Evolutionary conservation across 768 basidiomycete species (phyloP).

Genomic region (Nidularia sp.): DNA sequence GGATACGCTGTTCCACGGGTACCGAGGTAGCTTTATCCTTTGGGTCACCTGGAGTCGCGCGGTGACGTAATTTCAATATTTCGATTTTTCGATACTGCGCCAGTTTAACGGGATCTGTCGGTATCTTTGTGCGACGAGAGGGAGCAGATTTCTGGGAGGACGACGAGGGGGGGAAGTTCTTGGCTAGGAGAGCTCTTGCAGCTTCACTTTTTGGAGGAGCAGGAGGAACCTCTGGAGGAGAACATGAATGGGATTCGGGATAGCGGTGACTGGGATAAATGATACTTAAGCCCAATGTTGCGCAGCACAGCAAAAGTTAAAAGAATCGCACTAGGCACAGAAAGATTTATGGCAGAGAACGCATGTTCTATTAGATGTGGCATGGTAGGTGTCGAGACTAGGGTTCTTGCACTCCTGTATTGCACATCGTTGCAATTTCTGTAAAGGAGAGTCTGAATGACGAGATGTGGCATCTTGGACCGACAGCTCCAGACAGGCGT

Average conservation of each 20-base stretch:
- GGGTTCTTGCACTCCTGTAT: constrained; percentile 48
- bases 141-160: constrained; percentile 15
- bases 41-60: constrained; percentile 58
- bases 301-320: constrained; percentile 5
- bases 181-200: constrained; percentile 50
- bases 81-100: constrained; percentile 55
- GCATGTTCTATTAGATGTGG: constrained; percentile 34
- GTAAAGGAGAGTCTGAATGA: neutral
- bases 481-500: neutral
- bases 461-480: neutral
- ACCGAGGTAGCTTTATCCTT: constrained; percentile 45
- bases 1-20: constrained; percentile 52
- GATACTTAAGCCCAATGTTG: constrained; percentile 1
- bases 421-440: constrained; percentile 45
- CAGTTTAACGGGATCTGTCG: constrained; percentile 49
- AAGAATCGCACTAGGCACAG: constrained; percentile 51
- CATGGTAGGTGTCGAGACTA: constrained; percentile 40
- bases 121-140: constrained; percentile 23
- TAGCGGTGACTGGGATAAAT: constrained; percentile 56
- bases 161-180: constrained; percentile 37
- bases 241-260: constrained; percentile 56
- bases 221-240: constrained; percentile 12
- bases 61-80: constrained; percentile 73
- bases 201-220: constrained; percentile 31
- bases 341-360: constrained; percentile 50